Conservation (phyloP, 2,329 filamentous ascomycete genomes). For the Xylaria multiplex region DNA sequence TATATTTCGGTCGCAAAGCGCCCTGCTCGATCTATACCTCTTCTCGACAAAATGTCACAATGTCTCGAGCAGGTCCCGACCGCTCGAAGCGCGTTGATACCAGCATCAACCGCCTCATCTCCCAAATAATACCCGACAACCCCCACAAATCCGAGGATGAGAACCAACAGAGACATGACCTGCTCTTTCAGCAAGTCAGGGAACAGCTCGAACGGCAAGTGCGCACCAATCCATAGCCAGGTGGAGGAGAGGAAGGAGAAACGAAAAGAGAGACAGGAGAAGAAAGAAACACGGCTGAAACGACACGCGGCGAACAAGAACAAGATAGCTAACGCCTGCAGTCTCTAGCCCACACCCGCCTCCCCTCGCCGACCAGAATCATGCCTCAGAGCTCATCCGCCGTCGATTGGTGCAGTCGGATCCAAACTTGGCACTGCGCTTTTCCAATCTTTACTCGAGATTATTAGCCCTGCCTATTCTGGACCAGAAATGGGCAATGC, state of each 20-base stretch:
- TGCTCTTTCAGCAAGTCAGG: conserved; percentile 63
- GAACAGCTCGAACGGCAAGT: conserved; percentile 63
- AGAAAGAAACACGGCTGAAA: conserved; percentile 9
- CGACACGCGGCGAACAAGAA: neutral
- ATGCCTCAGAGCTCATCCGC: conserved; percentile 93
- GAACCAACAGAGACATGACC: conserved; percentile 75
- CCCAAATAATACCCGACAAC: conserved; percentile 75
- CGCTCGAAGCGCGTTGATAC: conserved; percentile 74
- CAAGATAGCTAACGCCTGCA: conserved; percentile 23
- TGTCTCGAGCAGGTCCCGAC: conserved; percentile 67
- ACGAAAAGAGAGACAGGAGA: neutral
- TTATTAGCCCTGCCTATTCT: conserved; percentile 91
- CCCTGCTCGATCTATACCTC: neutral
- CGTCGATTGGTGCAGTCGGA: conserved; percentile 84
- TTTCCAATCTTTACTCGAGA: conserved; percentile 90
- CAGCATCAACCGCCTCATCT: conserved; percentile 81
- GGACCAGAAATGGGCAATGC: conserved; percentile 95
- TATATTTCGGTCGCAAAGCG: neutral
- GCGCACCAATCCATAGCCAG: conserved; percentile 5
- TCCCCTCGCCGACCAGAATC: conserved; percentile 79
- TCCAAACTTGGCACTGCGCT: conserved; percentile 80
- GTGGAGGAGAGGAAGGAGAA: neutral
- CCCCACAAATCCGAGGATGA: conserved; percentile 73
- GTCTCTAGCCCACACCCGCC: conserved; percentile 59
- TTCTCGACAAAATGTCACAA: conserved; percentile 52